Base-by-base conservation (phyloP, 805 yeast genomes). In the Cyberlindnera meyerae region DNA sequence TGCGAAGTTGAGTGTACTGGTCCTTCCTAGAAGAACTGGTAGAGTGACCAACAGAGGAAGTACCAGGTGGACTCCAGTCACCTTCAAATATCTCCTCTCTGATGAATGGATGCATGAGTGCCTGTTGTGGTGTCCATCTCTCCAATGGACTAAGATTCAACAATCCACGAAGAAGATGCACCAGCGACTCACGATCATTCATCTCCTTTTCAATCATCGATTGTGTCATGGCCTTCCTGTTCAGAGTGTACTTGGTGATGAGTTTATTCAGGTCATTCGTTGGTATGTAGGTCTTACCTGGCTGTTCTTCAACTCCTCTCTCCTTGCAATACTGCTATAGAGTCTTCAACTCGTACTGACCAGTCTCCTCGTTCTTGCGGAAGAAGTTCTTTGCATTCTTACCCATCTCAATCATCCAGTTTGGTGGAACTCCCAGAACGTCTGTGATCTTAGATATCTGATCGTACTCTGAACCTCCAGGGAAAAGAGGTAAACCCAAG, bases 401-500 rank as follows among this genome's bases (percentile, higher is more conserved):
- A 18, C 97, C 98, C 78, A 85, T 87, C 45, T 90, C 97, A 47
- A 90, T 70, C 98, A 93, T 93, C 86, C 96, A 95, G 17, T 81
- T 65, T 9, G 96, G 97, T 17, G 98, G 98, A 44, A 67, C 60
- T 0, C 95, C 96, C 41, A 90, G 60, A 67, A 88, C 82, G 29
- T 82, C 81, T 4, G 82, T 76, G 26, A 93, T 88, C 48, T 96
- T 78, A 43, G 77, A 70, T 29, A 94, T 64, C 60, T 90, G 97
- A 56, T 90, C 88, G 60, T 80, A 93, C 60, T 93, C 98, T 0
- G 96, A 84, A 4, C 88, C 73, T 4, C 98, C 98, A 0, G 98
- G 97, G 51, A 90, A 87, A 48, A 90, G 69, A 1, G 98, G 98
- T 38, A 90, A 68, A 1, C 98, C 98, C 34, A 90, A 61, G 48